phyloP scores from a whole-genome alignment of 768 basidiomycete species.

The Russula compacta region DNA sequence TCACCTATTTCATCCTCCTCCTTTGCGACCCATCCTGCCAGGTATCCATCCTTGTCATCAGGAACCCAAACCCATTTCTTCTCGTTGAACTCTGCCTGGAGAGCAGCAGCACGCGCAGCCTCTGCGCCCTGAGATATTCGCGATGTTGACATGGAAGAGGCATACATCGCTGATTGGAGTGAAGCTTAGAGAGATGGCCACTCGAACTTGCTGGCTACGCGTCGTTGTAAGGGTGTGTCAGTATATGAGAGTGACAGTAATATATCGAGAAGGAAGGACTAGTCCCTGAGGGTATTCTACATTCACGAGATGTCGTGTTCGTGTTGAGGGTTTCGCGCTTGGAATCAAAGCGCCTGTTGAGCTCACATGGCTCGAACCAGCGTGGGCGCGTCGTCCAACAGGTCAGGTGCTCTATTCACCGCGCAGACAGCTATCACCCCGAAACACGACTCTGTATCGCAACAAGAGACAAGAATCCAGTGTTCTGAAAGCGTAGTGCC shows the following conservation, averaged over 20 bases:
- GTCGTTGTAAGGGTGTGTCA: neutral
- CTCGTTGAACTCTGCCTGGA: conserved; percentile 94
- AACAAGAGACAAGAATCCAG: neutral
- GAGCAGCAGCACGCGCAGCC: conserved; percentile 74
- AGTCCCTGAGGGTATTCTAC: neutral
- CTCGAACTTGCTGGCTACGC: neutral
- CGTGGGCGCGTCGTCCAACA: neutral
- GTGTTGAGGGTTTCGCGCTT: neutral
- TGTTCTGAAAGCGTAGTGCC: neutral
- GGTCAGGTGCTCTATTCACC: neutral
- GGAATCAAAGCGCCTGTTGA: neutral
- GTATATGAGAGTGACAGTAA: neutral
- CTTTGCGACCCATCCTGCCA: conserved; percentile 87
- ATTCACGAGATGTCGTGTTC: conserved; percentile 6
- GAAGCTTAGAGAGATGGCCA: neutral
- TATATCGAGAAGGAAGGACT: neutral
- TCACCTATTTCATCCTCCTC: conserved; percentile 79
- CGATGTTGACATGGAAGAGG: conserved; percentile 27
- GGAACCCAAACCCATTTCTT: conserved; percentile 99
- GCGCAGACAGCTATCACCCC: neutral
- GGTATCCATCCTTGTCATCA: conserved; percentile 85
- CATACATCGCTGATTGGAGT: neutral
- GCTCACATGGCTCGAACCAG: conserved; percentile 4
- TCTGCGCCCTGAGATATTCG: conserved; percentile 41
- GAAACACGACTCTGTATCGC: neutral